Evolutionary conservation across 73 alveolate genomes (phyloP).

Genomic region (Paramecium sonneborni): DNA sequence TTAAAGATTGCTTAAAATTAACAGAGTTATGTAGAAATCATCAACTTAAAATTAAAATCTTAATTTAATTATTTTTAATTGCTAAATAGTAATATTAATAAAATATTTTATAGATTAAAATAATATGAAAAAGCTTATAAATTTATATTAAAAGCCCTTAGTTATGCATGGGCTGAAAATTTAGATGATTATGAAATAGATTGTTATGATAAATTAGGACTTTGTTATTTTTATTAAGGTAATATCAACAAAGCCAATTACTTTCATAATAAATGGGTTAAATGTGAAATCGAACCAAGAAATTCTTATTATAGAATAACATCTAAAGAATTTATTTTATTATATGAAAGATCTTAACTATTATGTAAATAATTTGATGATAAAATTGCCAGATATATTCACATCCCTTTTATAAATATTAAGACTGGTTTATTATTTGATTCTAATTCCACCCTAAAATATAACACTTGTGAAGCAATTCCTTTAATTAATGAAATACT

Average conservation of each 20-base stretch:
- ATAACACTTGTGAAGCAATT: neutral
- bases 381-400: neutral
- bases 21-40: neutral
- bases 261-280: constrained; percentile 34
- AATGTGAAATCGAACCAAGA: neutral
- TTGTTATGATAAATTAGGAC: constrained; percentile 16
- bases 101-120: neutral
- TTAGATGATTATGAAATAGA: constrained; percentile 32
- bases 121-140: neutral
- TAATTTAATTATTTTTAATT: constrained; percentile 10
- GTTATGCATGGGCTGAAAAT: constrained; percentile 28
- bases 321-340: neutral
- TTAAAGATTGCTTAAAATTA: neutral
- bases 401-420: neutral
- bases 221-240: constrained; percentile 7
- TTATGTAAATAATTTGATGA: neutral
- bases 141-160: neutral
- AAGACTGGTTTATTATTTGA: neutral
- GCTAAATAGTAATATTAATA: neutral
- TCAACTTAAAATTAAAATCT: neutral
- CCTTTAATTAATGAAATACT: neutral
- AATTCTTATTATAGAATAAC: constrained; percentile 45
- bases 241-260: neutral
- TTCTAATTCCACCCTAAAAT: neutral
- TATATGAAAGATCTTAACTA: neutral